These are phyloP conservation scores for Lolium multiflorum DNA, from an alignment of 176 grass and related monocot species.

Conservation along the genomic window DNA sequence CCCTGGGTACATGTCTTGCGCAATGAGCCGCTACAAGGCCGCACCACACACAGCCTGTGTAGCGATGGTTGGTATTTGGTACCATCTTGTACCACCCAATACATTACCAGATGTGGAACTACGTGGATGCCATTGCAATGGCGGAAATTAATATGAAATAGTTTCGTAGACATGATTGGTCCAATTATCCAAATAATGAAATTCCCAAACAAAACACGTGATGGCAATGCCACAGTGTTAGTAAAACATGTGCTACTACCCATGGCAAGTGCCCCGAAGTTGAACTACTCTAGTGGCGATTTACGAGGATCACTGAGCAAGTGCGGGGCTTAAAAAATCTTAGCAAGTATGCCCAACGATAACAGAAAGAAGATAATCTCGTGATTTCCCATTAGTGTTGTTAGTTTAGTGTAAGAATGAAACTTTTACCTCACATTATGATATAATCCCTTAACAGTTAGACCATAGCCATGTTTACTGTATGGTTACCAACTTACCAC, in stretches of 20 bases:
- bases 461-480: background rate
- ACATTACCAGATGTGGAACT: background rate
- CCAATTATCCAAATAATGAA: background rate
- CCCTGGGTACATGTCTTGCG: background rate
- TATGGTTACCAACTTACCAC: background rate
- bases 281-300: background rate
- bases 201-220: background rate
- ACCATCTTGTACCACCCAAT: background rate
- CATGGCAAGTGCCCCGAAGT: background rate
- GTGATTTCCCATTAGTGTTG: background rate
- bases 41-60: background rate
- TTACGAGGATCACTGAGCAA: background rate
- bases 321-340: conserved; percentile 9
- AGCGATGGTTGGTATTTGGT: background rate
- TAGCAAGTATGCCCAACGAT: background rate
- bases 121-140: background rate
- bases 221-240: background rate
- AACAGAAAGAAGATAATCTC: background rate
- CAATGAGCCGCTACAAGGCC: background rate
- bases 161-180: background rate
- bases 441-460: background rate
- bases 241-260: background rate
- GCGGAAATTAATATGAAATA: background rate
- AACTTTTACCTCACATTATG: background rate
- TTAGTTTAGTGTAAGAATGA: background rate